phyloP scores from a whole-genome alignment of 306 rosid species.

The Inga oerstediana region DNA sequence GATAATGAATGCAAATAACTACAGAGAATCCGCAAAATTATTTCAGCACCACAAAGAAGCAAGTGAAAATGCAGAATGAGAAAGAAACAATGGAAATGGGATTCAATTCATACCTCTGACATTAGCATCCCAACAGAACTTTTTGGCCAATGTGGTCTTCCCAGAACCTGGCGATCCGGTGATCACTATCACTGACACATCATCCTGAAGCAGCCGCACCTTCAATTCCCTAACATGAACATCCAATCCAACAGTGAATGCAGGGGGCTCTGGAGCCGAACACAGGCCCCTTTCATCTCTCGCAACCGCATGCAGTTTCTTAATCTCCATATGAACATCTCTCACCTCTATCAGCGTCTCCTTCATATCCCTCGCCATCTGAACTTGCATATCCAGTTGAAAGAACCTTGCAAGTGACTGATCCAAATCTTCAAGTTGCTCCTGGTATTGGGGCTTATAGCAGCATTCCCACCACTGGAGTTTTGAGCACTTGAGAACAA shows the following conservation, averaged over 20 bases:
- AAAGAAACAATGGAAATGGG: not conserved
- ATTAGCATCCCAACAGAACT: slow-evolving; percentile 49
- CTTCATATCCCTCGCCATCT: slow-evolving; percentile 25
- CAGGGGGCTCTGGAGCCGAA: slow-evolving; percentile 42
- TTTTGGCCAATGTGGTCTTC: slow-evolving; percentile 54
- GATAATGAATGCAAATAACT: not conserved
- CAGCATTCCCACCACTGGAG: slow-evolving; percentile 40
- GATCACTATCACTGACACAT: slow-evolving; percentile 37
- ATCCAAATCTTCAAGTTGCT: slow-evolving; percentile 42
- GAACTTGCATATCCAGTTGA: slow-evolving; percentile 22
- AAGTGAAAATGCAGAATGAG: not conserved
- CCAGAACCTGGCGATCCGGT: slow-evolving; percentile 60
- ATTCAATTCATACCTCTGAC: slow-evolving; percentile 41
- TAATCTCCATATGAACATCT: not conserved
- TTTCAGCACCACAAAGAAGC: not conserved
- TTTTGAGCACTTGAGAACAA: slow-evolving; percentile 41
- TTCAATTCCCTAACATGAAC: slow-evolving; percentile 50
- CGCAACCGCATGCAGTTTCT: not conserved
- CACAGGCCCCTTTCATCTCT: slow-evolving; percentile 33
- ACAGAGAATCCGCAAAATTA: not conserved
- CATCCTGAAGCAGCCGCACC: slow-evolving; percentile 39
- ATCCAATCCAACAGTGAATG: slow-evolving; percentile 53
- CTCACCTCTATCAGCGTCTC: not conserved
- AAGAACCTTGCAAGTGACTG: slow-evolving; percentile 22
- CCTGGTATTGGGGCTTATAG: slow-evolving; percentile 29